Evolutionary conservation across 2,329 filamentous ascomycete genomes (phyloP), one percentile per base, ranked within the genome.

Genomic region (Elsinoe batatas): DNA sequence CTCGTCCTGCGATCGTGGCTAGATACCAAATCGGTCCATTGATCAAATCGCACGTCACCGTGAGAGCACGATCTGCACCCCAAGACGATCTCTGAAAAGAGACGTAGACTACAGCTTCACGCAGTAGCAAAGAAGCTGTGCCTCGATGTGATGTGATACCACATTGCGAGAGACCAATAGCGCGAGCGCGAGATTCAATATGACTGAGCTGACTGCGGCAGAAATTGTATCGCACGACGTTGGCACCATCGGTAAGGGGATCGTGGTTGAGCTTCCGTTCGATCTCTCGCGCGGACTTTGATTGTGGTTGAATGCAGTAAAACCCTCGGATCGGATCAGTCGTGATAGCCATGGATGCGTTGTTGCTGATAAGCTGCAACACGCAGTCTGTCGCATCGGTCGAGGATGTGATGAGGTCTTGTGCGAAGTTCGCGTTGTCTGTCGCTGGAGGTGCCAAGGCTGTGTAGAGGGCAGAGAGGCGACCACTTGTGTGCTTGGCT

Each of bases 251-350:
- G 8, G 77, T 74, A 1, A 78, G 72, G 1, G 81, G 76, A 55
- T 82, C 78, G 58, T 73, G 72, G 58, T 88, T 91, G 55, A 94
- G 74, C 33, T 78, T 79, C 32, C 72, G 73, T 64, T 95, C 88
- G 15, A 77, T 76, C 17, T 80, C 62, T 6, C 65, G 61, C 4
- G 72, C 68, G 4, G 67, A 59, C n/a, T 63, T 57, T 7, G 64
- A 71, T 11, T 67, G 63, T 35, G 89, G 87, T 57, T 81, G 80
- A 36, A 95, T 70, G 8, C 83, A 80, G 59, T 90, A 85, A 10
- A 77, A 72, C n/a, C 93, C 93, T 0, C 87, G 90, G 22, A 87
- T 81, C 0, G 86, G 82, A 61, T 95, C 88, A 46, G 96, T 76
- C 15, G 80, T 77, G 26, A 95, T 69, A 5, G 75, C 79, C 33